Conservation (phyloP, 495 filamentous ascomycete genomes). For the Penicillium turbatum region DNA sequence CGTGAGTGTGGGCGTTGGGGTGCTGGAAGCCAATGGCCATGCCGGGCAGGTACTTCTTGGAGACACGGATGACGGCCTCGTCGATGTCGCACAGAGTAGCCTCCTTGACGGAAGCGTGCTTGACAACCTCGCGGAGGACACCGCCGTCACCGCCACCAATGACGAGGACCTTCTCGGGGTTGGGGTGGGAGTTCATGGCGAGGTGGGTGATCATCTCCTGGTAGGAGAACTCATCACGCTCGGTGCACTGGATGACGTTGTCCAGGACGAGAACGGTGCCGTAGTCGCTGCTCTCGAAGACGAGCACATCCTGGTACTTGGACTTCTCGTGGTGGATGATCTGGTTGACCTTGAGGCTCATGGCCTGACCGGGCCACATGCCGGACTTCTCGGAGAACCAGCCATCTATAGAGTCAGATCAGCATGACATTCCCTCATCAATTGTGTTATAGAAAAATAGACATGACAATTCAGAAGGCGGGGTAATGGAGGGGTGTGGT, state of each 20-base stretch:
- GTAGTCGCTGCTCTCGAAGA: slow-evolving; percentile 96
- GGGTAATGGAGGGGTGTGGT: slow-evolving; percentile 28
- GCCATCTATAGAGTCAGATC: slow-evolving; percentile 62
- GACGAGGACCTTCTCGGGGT: slow-evolving; percentile 96
- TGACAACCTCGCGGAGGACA: slow-evolving; percentile 95
- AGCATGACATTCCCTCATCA: slow-evolving; percentile 2
- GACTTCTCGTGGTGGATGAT: slow-evolving; percentile 98
- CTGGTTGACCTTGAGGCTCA: slow-evolving; percentile 97
- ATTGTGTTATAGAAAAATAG: background rate
- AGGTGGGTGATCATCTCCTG: slow-evolving; percentile 99
- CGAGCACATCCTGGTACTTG: slow-evolving; percentile 96
- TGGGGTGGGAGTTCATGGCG: slow-evolving; percentile 96
- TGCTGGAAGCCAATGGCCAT: slow-evolving; percentile 93
- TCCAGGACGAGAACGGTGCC: slow-evolving; percentile 96
- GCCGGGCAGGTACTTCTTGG: slow-evolving; percentile 94
- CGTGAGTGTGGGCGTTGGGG: slow-evolving; percentile 83
- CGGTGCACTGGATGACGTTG: slow-evolving; percentile 98
- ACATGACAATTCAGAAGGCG: slow-evolving; percentile 10
- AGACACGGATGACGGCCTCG: slow-evolving; percentile 97
- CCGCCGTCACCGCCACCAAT: slow-evolving; percentile 97
- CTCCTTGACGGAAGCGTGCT: slow-evolving; percentile 91
- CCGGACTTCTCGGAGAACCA: slow-evolving; percentile 98
- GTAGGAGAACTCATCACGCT: slow-evolving; percentile 98
- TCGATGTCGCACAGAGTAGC: slow-evolving; percentile 98
- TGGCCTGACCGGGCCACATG: slow-evolving; percentile 99